These are phyloP conservation scores for Achaetomiella virescens DNA, from an alignment of 495 filamentous ascomycete species.

Conservation along the genomic window DNA sequence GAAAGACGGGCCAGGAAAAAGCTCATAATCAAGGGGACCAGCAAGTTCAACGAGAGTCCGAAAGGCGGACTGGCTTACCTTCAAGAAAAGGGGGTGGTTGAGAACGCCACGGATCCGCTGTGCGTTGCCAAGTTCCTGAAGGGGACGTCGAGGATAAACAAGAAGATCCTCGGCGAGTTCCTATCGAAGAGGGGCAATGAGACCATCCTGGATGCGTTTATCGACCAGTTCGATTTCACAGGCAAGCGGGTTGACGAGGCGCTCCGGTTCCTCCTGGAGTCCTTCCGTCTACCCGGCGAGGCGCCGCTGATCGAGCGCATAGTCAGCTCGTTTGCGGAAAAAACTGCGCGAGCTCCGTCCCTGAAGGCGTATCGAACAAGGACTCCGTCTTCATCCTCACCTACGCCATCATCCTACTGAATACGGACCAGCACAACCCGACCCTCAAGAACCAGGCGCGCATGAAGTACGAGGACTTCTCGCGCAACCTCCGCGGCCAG, in stretches of 20 bases:
- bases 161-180: conserved; percentile 85
- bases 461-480: conserved; percentile 77
- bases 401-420: conserved; percentile 94
- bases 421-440: conserved; percentile 91
- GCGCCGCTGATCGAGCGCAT: conserved; percentile 90
- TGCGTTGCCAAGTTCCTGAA: conserved; percentile 76
- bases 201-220: conserved; percentile 70
- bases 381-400: conserved; percentile 88
- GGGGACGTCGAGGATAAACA: conserved; percentile 80
- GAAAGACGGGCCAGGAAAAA: conserved; percentile 74
- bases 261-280: conserved; percentile 74
- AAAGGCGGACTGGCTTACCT: conserved; percentile 86
- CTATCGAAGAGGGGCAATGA: conserved; percentile 86
- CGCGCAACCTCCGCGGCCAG: conserved; percentile 80
- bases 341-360: conserved; percentile 65
- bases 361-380: conserved; percentile 73
- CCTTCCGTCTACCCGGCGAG: conserved; percentile 94
- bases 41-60: conserved; percentile 92
- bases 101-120: conserved; percentile 61
- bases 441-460: conserved; percentile 75
- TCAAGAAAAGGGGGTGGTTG: conserved; percentile 74
- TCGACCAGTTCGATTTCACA: conserved; percentile 78
- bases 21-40: conserved; percentile 77
- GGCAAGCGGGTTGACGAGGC: conserved; percentile 87
- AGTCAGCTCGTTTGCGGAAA: conserved; percentile 75